phyloP scores from a whole-genome alignment of 2,329 filamentous ascomycete genomes.

The Pochonia chlamydosporia region DNA sequence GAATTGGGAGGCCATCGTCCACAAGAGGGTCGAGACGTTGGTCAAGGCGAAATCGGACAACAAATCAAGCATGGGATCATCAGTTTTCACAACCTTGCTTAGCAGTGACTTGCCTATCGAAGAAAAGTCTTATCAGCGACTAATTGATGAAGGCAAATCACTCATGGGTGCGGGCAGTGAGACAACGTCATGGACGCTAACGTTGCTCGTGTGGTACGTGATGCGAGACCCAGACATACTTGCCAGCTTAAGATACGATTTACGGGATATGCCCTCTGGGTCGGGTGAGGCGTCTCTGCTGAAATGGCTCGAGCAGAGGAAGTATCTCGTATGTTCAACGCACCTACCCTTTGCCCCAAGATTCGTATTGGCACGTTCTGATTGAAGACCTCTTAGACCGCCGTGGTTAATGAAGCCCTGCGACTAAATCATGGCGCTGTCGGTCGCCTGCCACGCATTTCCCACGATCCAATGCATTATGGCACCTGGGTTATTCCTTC shows the following conservation, averaged over 20 bases:
- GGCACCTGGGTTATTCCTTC: not conserved
- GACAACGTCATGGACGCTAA: constrained; percentile 28
- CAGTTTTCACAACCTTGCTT: constrained; percentile 23
- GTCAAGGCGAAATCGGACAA: not conserved
- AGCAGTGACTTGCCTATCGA: constrained; percentile 21
- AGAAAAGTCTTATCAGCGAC: constrained; percentile 25
- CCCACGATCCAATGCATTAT: not conserved
- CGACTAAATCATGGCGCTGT: not conserved
- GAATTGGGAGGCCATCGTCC: not conserved
- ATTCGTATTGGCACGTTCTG: not conserved
- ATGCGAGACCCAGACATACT: constrained; percentile 24
- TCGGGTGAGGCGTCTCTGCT: not conserved
- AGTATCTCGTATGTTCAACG: not conserved
- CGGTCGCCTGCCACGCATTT: not conserved
- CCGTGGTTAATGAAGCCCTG: constrained; percentile 10
- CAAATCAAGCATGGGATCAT: not conserved
- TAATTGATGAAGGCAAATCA: constrained; percentile 25
- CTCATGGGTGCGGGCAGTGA: constrained; percentile 30
- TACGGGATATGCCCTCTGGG: not conserved
- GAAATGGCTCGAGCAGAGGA: constrained; percentile 2
- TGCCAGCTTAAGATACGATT: constrained; percentile 14
- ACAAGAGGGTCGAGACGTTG: not conserved
- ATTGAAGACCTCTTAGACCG: not conserved
- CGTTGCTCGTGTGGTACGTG: constrained; percentile 28
- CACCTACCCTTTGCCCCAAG: not conserved